phyloP scores from a whole-genome alignment of 345 rosid genomes.

The Heritiera littoralis region DNA sequence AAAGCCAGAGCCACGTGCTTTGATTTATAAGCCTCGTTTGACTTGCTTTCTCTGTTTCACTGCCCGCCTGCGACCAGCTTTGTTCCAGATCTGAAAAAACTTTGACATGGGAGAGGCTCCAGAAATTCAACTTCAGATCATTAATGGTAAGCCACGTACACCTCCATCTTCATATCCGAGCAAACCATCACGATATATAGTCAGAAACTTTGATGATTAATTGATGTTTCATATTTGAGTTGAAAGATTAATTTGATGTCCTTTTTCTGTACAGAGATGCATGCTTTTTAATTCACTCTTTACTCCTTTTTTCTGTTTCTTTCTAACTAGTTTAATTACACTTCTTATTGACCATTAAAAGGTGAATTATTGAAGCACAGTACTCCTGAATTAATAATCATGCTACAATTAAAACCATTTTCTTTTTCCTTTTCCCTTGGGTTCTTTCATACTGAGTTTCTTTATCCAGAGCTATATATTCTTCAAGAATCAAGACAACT shows the following conservation, averaged over 20 bases:
- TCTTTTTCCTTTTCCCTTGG: no score
- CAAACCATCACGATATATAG: not conserved
- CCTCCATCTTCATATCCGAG: not conserved
- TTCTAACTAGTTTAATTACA: not conserved
- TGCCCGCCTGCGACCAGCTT: not conserved
- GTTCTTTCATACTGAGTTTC: no score
- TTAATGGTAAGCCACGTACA: constrained; percentile 18
- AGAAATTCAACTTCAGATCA: constrained; percentile 27
- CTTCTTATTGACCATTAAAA: not conserved
- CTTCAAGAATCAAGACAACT: not conserved
- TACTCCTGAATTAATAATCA: not conserved
- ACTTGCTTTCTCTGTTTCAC: not conserved
- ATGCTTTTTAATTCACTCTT: not conserved
- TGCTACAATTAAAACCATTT: not conserved
- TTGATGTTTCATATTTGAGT: not conserved
- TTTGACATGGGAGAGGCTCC: constrained; percentile 29
- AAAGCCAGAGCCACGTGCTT: not conserved
- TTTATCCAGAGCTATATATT: not conserved
- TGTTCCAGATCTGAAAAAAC: not conserved
- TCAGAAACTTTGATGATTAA: not conserved
- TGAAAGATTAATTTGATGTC: not conserved
- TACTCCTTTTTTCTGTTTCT: no score
- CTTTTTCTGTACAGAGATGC: not conserved
- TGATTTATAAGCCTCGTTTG: not conserved
- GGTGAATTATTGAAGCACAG: not conserved